Percentiles rank a stretch among this genome's conserved stretches.
Evolutionary conservation across 495 filamentous ascomycete genomes (phyloP).

Genomic region (Letharia columbiana): DNA sequence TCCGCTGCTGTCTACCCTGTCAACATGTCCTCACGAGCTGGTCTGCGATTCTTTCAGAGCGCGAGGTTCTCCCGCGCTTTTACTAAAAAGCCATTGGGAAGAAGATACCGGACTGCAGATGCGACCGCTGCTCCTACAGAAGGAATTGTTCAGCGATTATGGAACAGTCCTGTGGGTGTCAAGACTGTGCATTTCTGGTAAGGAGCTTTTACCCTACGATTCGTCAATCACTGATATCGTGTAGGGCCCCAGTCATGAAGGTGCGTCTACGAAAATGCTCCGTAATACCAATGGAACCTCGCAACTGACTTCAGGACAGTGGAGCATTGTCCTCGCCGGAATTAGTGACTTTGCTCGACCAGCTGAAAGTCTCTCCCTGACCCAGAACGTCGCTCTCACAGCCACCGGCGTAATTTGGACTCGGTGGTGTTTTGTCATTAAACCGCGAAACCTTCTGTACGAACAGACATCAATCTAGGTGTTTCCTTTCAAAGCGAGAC

Average conservation of each 20-base stretch:
- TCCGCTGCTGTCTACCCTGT: conserved; percentile 6
- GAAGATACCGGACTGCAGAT: conserved; percentile 60
- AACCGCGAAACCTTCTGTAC: conserved; percentile 80
- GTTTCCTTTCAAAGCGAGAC: background rate
- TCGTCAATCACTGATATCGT: conserved; percentile 5
- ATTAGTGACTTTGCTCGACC: conserved; percentile 86
- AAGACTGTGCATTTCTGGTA: conserved; percentile 99
- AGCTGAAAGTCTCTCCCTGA: conserved; percentile 83
- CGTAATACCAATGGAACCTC: background rate
- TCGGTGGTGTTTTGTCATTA: conserved; percentile 96
- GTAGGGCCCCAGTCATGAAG: conserved; percentile 95
- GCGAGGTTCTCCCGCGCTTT: conserved; percentile 40
- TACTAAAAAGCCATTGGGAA: conserved; percentile 42
- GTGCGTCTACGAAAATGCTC: conserved; percentile 35
- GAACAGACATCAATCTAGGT: conserved; percentile 22
- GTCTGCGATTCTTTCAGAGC: conserved; percentile 43
- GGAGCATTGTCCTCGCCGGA: conserved; percentile 85
- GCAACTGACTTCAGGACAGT: conserved; percentile 41
- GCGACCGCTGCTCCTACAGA: conserved; percentile 42
- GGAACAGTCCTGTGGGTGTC: conserved; percentile 77
- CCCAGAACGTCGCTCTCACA: conserved; percentile 80
- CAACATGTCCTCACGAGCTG: conserved; percentile 38
- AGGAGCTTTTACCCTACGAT: conserved; percentile 20
- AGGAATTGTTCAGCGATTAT: conserved; percentile 61
- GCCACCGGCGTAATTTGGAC: conserved; percentile 96